A percentile compares a stretch with the other conserved stretches of the same genome.
These are phyloP conservation scores for Aurinia saxatilis DNA, from an alignment of 345 rosid genomes.

Conservation along the genomic window DNA sequence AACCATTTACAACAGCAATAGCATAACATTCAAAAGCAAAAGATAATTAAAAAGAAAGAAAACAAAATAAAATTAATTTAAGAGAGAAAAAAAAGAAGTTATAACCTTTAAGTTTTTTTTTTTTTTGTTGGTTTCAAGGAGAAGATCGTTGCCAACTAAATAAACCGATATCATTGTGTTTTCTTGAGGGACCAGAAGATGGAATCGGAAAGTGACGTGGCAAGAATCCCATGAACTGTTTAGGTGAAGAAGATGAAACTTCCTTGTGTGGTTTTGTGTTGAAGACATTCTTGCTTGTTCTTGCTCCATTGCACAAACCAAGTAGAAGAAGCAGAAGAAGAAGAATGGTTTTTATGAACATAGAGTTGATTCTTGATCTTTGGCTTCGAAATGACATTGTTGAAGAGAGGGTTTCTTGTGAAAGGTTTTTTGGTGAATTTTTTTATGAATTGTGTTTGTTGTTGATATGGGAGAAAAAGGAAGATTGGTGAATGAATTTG, in stretches of 20 bases:
- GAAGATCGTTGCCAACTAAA: conserved; percentile 30
- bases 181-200: conserved; percentile 88
- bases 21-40: conserved; percentile 3
- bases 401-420: conserved; percentile 7
- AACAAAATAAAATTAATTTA: neutral
- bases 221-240: conserved; percentile 49
- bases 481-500: conserved; percentile 19
- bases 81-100: neutral
- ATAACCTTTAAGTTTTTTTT: conserved; percentile 4
- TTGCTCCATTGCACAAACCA: conserved; percentile 20
- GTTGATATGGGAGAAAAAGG: conserved; percentile 13
- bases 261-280: conserved; percentile 7
- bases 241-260: conserved; percentile 9
- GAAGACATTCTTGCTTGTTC: conserved; percentile 21
- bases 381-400: conserved; percentile 8
- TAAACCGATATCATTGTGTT: conserved; percentile 84
- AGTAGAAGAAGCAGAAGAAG: conserved; percentile 13
- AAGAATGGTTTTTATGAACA: neutral
- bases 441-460: conserved; percentile 3
- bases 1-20: conserved; percentile 20
- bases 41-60: neutral
- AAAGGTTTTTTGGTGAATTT: neutral
- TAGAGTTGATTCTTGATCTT: conserved; percentile 7
- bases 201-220: conserved; percentile 82
- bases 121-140: conserved; percentile 23